Percentiles rank a stretch among this genome's conserved stretches.
These are phyloP conservation scores for Rhizopogon salebrosus DNA, from an alignment of 768 basidiomycete species.

Conservation along the genomic window DNA sequence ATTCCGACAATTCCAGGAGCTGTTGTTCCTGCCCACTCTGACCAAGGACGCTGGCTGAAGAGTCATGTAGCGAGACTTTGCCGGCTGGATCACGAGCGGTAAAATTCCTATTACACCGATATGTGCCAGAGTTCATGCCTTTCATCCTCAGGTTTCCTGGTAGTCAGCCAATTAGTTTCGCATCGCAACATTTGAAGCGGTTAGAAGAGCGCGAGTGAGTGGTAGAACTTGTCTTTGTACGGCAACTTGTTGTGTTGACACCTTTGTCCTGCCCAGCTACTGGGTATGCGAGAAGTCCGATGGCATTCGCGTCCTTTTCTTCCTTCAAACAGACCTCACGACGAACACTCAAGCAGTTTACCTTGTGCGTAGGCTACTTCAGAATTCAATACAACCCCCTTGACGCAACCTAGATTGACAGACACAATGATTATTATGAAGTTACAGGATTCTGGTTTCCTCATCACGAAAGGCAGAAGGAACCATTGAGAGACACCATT, in stretches of 20 bases:
- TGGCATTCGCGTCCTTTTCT: constrained; percentile 83
- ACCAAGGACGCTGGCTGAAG: constrained; percentile 65
- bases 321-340: constrained; percentile 58
- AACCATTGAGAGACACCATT: constrained; percentile 71
- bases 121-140: background rate
- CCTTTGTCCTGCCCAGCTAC: constrained; percentile 49
- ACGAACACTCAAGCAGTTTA: constrained; percentile 58
- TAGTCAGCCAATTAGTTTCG: constrained; percentile 93
- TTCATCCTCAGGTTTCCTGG: constrained; percentile 75
- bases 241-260: constrained; percentile 9
- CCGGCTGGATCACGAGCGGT: constrained; percentile 61
- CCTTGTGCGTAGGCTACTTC: constrained; percentile 50
- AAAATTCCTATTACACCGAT: constrained; percentile 14
- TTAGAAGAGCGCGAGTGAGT: constrained; percentile 79
- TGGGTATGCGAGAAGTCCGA: constrained; percentile 99
- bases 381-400: background rate
- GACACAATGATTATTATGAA: constrained; percentile 82
- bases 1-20: constrained; percentile 71
- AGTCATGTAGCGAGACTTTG: constrained; percentile 60
- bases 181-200: constrained; percentile 57
- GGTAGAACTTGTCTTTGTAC: background rate
- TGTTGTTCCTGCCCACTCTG: constrained; percentile 48
- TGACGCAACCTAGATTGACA: constrained; percentile 68
- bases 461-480: constrained; percentile 67
- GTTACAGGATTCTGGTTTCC: constrained; percentile 83